Base-by-base conservation (phyloP, 164 flowering plant species). In the Piper longum region DNA sequence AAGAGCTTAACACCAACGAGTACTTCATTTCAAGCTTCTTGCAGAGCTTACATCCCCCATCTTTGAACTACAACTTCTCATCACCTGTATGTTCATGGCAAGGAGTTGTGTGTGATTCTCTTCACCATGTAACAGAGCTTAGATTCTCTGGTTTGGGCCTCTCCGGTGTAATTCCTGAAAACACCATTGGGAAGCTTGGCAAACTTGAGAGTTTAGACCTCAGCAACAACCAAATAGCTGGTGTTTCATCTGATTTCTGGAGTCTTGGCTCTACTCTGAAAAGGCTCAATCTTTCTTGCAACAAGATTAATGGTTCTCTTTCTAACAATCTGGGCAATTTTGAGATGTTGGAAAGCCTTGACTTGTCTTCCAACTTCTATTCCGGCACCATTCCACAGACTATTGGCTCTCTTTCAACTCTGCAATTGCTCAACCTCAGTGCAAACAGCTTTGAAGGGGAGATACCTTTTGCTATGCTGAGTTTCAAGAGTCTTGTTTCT, bases 181-280 rank as follows among this genome's bases (percentile, higher is more conserved):
- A 66, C 70, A 83, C 95, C 72, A 78, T 89, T 72, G 95, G 90
- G 8, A 89, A 87, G 72, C 86, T 89, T 44, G 66, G 56, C 68
- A 80, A 79, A 71, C 85, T 89, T 59, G 76, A 81, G 63, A 48
- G 64, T 73, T 73, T 89, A 79, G 92, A 90, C 76, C 90, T 90
- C 19, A 90, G 92, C 80, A 73, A 72, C 65, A 90, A 87, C 80
- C 76, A 71, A 56, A 83, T 90, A 71, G 78, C 86, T 51, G 79
- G 76, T 65, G 79, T 87, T 66, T 80, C 95, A 60, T 80, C 90
- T 56, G 97, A 90, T 82, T 80, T 90, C 11, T 87, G 91, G 92
- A 81, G 85, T 64, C 78, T 83, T 63, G 83, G 86, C 7, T 75
- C 75, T 13, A 51, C 58, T 45, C 81, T 90, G 65, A 79, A 72